Percentiles rank a stretch among this genome's conserved stretches.
These are phyloP conservation scores for Beauveria caledonica DNA, from an alignment of 2,329 filamentous ascomycete genomes.

Conservation along the genomic window DNA sequence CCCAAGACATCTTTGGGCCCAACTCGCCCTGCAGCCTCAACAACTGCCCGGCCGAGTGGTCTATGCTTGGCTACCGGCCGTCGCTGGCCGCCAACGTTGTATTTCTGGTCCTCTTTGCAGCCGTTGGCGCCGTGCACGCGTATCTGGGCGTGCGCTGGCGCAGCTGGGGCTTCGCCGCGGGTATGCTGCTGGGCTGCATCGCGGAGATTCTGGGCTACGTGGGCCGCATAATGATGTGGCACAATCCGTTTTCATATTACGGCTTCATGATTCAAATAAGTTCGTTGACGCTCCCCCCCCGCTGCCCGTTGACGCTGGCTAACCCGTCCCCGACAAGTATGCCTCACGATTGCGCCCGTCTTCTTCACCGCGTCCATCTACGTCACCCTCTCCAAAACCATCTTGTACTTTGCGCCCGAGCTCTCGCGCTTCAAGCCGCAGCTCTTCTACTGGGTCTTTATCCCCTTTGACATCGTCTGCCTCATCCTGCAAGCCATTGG, in stretches of 20 bases:
- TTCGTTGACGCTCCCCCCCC: conserved; percentile 23
- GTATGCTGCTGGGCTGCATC: conserved; percentile 48
- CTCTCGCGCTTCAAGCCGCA: conserved; percentile 36
- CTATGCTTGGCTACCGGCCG: conserved; percentile 47
- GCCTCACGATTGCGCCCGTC: conserved; percentile 43
- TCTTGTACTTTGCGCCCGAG: conserved; percentile 30
- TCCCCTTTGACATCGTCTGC: conserved; percentile 48
- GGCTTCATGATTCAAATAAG: conserved; percentile 61
- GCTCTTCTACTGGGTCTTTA: conserved; percentile 40
- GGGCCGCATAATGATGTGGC: conserved; percentile 48
- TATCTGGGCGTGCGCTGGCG: conserved; percentile 39
- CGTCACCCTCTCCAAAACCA: conserved; percentile 44
- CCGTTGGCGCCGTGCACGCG: conserved; percentile 32
- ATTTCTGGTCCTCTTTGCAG: conserved; percentile 42
- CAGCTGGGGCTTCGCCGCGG: conserved; percentile 39
- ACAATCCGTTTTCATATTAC: conserved; percentile 49
- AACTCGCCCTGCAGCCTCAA: conserved; percentile 39
- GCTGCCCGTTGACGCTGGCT: neutral
- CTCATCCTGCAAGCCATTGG: conserved; percentile 50
- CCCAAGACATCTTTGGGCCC: conserved; percentile 30
- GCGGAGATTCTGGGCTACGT: conserved; percentile 55
- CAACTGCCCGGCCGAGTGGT: conserved; percentile 36
- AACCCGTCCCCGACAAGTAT: conserved; percentile 31
- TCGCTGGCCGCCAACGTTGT: conserved; percentile 43
- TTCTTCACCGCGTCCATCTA: conserved; percentile 57